Base-by-base conservation (phyloP, 75 land plant species). In the Sequoiadendron giganteum region DNA sequence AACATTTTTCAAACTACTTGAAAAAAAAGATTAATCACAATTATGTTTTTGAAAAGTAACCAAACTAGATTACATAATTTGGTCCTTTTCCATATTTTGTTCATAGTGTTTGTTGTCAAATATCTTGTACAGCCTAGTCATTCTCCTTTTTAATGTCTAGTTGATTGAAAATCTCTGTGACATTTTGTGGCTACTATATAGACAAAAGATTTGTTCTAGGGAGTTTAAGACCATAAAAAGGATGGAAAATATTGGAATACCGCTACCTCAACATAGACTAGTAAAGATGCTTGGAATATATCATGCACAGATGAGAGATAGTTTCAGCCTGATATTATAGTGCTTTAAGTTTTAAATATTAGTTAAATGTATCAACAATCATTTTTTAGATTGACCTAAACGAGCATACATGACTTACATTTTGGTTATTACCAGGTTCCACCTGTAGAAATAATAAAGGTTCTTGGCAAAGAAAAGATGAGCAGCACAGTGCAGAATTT, bases 401-500 rank as follows among this genome's bases (percentile, higher is more conserved):
- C 15, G 36, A 42, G 42, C 19, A 85, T 11, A 10, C 54, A n/a
- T 87, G 81, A 43, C 8, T 18, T 58, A 84, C 49, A 32, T 87
- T 5, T 86, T 76, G 55, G n/a, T 36, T 87, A 19, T 54, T 65
- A 9, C 40, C 89, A 98, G 99, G 99, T 98, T 3, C 76, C 94
- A 45, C 92, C 92, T 88, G 94, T 94, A 89, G 99, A 97, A 68
- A 94, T 98, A 78, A 61, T 91, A 70, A 95, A 93, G 90, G 89
- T 98, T 45, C 93, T 98, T 61, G 97, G 96, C 75, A 90, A 94
- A 82, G 92, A 93, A 68, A 97, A 93, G 92, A 92, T 93, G 48
- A 92, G 94, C 89, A 94, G 94, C 82, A 97, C 99, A 38, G 96
- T 93, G 52, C 99, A 97, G 86, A 93, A 93, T 65, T 98, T 98